Base-by-base conservation (phyloP, 148 eudicot genomes). In the Diospyros lotus region DNA sequence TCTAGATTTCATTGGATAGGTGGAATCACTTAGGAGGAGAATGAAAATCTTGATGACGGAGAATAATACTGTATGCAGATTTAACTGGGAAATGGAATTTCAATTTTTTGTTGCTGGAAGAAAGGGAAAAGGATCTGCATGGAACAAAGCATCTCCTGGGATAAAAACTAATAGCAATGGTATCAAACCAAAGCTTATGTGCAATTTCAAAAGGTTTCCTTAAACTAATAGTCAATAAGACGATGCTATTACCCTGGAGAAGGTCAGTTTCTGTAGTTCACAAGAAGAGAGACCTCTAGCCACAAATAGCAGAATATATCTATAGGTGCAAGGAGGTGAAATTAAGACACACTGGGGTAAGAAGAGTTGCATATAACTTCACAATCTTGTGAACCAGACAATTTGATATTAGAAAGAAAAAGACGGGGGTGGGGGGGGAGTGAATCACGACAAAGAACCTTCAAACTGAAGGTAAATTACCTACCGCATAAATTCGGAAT, bases 401-500 rank as follows among this genome's bases (percentile, higher is more conserved):
- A 0, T 28, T 28, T 28, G 28, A 28, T 28, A 28, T 28, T 28
- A 28, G 28, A 28, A 28, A 4, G 67, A 74, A 51, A 63, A 5
- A 58, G 58, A 4, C 39, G 9, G 5, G 43, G 58, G 72, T 10
- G 11, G 58, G 11, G 18, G 52, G 10, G 11, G 42, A 14, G 38
- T 43, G 38, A 64, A 63, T 44, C 18, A 10, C 58, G 48, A 38
- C 10, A 70, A 8, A 17, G 14, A 55, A 46, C 39, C n/a, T 68
- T 56, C 0, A 40, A 68, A 75, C 12, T 8, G 6, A 17, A 69
- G 18, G 42, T 58, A 72, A 60, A 50, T 62, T 66, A 76, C 90
- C 65, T 90, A 95, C 98, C 85, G 97, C 98, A 79, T 90, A 90
- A 53, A 95, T 81, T 69, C 83, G 89, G 61, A 92, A 95, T 69